Evolutionary conservation across 345 rosid genomes (phyloP).

Genomic region (Syzygium aqueum): DNA sequence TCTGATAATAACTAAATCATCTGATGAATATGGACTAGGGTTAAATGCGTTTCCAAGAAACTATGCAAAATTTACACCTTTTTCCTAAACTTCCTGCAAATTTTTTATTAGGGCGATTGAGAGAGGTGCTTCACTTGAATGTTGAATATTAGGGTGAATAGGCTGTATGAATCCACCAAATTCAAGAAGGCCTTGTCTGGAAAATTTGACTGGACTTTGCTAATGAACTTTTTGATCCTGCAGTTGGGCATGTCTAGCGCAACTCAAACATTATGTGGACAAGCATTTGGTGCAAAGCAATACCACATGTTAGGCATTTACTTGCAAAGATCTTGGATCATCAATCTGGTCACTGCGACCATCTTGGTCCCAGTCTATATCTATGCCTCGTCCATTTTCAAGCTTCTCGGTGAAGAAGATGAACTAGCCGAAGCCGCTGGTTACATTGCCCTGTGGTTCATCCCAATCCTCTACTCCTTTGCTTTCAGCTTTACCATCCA

Average conservation of each 20-base stretch:
- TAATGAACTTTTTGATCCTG: neutral
- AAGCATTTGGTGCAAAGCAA: slow-evolving; percentile 49
- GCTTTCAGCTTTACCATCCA: neutral
- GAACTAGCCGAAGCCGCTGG: slow-evolving; percentile 2
- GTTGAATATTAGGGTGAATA: neutral
- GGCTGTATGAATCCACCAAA: neutral
- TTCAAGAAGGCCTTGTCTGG: neutral
- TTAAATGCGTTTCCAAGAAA: neutral
- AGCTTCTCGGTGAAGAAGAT: slow-evolving; percentile 5
- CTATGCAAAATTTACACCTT: neutral
- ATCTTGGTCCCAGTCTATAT: slow-evolving; percentile 19
- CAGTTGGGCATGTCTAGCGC: slow-evolving; percentile 52
- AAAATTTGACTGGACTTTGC: neutral
- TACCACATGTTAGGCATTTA: slow-evolving; percentile 43
- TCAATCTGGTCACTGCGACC: slow-evolving; percentile 21
- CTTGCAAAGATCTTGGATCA: slow-evolving; percentile 47
- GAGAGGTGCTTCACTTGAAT: neutral
- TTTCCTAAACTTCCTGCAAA: neutral
- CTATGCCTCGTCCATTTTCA: slow-evolving; percentile 19
- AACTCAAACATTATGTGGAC: slow-evolving; percentile 46
- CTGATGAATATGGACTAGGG: neutral
- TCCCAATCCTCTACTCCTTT: slow-evolving; percentile 5
- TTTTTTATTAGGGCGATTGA: neutral
- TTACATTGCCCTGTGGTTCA: slow-evolving; percentile 9
- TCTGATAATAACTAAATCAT: neutral